Percentiles rank a stretch among this genome's conserved stretches.
Evolutionary conservation across 352 stramenopile species (phyloP).

Genomic region (Globisporangium emineosum): DNA sequence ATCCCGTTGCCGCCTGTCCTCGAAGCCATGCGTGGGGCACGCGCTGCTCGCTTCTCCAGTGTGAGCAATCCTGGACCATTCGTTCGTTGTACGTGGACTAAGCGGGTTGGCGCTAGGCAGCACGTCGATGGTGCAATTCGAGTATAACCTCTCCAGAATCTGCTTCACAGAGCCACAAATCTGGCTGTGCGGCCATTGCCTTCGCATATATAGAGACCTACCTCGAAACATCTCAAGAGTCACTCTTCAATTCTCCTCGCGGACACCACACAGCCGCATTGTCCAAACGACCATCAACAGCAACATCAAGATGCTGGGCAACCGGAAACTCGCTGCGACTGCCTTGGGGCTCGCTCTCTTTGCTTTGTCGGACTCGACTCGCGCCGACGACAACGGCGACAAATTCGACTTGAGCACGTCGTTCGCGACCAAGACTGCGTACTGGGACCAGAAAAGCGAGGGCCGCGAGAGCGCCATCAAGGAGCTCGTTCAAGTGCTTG

Average conservation of each 20-base stretch:
- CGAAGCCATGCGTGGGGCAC: too few relatives aligned
- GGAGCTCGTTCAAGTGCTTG: not conserved
- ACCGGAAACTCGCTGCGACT: not conserved
- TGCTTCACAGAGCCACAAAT: not conserved
- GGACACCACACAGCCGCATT: not conserved
- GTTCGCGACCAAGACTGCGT: conserved; percentile 38
- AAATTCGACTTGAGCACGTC: conserved; percentile 16
- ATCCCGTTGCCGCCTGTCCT: not conserved
- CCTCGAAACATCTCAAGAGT: not conserved
- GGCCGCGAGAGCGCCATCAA: not conserved
- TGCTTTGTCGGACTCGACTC: not conserved
- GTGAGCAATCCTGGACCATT: not conserved
- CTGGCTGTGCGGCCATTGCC: too few relatives aligned
- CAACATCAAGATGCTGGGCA: not conserved
- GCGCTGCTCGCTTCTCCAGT: not conserved
- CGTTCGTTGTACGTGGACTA: not conserved
- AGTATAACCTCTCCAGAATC: not conserved
- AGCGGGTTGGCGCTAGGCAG: not conserved
- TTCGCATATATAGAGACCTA: too few relatives aligned
- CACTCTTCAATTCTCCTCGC: not conserved
- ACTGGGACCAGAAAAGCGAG: conserved; percentile 25
- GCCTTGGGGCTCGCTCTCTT: not conserved
- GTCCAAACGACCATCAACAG: not conserved
- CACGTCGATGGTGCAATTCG: too few relatives aligned
- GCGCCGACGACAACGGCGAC: conserved; percentile 13